Base-by-base conservation (phyloP, 257 asterid genomes). In the Gardenia jasminoides region DNA sequence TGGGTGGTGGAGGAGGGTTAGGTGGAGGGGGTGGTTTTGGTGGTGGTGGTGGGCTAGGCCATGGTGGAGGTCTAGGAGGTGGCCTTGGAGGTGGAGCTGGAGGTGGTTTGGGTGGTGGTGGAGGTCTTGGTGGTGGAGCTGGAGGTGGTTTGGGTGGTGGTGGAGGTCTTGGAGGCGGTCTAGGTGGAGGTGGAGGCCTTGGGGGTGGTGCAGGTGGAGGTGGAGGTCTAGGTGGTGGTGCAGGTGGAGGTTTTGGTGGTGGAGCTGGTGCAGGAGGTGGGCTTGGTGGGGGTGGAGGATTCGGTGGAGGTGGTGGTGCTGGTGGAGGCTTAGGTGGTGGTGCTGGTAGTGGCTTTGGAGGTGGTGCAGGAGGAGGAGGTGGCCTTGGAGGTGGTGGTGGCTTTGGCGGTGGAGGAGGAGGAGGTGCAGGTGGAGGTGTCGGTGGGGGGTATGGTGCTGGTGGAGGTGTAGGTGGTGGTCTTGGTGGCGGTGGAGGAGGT, bases 71-170 rank as follows among this genome's bases (percentile, higher is more conserved):
- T 0, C 17, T 47, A 0, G 85, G 86, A 0, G 81, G 79, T 5
- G 90, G 90, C 0, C 62, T 74, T 0, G 91, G 86, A 17, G 88
- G 70, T 1, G 91, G 91, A 0, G 87, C 84, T 0, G 77, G 76
- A 0, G 81, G 87, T 0, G 84, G 84, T 4, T 3, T 56, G 0
- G 83, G 79, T 0, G 82, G 82, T 0, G 78, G 82, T 0, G 76
- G 28, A 3, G 83, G 86, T 1, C 46, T 39, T 30, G 85, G 85
- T 0, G 48, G 58, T 10, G 83, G 81, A 0, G 70, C 41, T 0
- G 87, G 87, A 0, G 77, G 76, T 0, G 82, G 80, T 0, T 0
- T 9, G 0, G 79, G 74, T 24, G 88, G 85, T n/a, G 80, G 80
- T 1, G 78, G 73, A 10, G 81, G 81, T 3, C 1, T 58, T 8